Conservation (phyloP, 164 flowering plant species). For the Cinnamomum micranthum region DNA sequence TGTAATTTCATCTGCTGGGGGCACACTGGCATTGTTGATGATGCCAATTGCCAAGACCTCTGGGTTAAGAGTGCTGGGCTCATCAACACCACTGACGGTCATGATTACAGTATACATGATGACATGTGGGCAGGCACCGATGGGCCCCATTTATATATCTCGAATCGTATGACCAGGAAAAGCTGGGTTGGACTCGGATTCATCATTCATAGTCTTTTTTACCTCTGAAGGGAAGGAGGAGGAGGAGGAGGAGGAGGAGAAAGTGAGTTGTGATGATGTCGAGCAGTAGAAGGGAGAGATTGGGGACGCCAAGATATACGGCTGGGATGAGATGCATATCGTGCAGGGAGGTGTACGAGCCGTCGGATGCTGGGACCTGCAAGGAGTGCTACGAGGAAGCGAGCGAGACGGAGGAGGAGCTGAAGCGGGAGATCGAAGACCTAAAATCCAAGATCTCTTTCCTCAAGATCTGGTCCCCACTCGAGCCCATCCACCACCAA, state of each 20-base stretch:
- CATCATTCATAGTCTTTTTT: too few species aligned
- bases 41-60: too few species aligned
- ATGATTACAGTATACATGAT: too few species aligned
- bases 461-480: slow-evolving; percentile 41
- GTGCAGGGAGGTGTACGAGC: slow-evolving; percentile 58
- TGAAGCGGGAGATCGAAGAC: slow-evolving; percentile 86
- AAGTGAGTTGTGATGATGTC: not conserved
- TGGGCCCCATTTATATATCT: too few species aligned
- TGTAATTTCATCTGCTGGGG: too few species aligned
- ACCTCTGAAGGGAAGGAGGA: too few species aligned
- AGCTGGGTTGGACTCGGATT: too few species aligned
- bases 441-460: slow-evolving; percentile 74
- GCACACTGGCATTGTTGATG: too few species aligned
- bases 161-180: too few species aligned
- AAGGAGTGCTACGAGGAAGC: slow-evolving; percentile 96
- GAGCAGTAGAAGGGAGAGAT: not conserved
- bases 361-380: slow-evolving; percentile 76
- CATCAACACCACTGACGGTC: too few species aligned
- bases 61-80: too few species aligned
- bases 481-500: slow-evolving; percentile 11
- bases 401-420: slow-evolving; percentile 84
- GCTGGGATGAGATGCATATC: slow-evolving; percentile 61
- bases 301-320: not conserved
- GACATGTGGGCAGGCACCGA: too few species aligned
- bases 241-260: not conserved